These are phyloP conservation scores for Sporothrix schenckii DNA, from an alignment of 2,329 filamentous ascomycete genomes.

Conservation along the genomic window DNA sequence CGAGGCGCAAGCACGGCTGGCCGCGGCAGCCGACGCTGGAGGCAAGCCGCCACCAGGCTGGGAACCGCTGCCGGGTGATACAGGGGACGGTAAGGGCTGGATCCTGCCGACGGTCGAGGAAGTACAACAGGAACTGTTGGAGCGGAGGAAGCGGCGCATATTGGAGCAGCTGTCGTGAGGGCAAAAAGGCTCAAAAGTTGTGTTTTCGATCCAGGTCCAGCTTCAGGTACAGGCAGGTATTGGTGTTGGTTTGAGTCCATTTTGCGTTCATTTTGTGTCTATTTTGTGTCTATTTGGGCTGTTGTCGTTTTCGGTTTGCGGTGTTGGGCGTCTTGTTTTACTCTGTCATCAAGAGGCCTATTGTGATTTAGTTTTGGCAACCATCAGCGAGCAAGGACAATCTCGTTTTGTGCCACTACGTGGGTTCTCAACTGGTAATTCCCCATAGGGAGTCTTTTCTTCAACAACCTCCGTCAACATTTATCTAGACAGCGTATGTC, in stretches of 20 bases:
- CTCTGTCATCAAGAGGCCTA: neutral
- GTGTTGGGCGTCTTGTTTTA: conserved; percentile 1
- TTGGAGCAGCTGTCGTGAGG: conserved; percentile 65
- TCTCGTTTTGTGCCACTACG: neutral
- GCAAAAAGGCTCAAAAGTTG: neutral
- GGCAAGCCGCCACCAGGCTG: conserved; percentile 68
- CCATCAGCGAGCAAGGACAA: neutral
- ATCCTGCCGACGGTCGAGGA: conserved; percentile 82
- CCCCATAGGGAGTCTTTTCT: neutral
- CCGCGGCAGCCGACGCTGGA: conserved; percentile 51
- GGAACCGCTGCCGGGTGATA: conserved; percentile 85
- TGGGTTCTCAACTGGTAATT: neutral
- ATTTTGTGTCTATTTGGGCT: neutral
- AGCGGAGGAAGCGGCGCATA: conserved; percentile 78
- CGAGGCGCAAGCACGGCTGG: conserved; percentile 72
- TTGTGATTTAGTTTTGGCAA: neutral
- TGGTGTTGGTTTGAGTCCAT: neutral
- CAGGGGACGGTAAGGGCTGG: conserved; percentile 81
- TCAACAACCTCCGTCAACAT: neutral
- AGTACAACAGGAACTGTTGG: conserved; percentile 91
- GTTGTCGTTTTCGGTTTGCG: neutral
- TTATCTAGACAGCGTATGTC: neutral
- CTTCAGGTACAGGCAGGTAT: neutral
- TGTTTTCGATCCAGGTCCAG: neutral
- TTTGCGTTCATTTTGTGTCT: too few relatives aligned